phyloP scores from a whole-genome alignment of 108 stramenopile species.

The Cyclostephanos invisitatus region DNA sequence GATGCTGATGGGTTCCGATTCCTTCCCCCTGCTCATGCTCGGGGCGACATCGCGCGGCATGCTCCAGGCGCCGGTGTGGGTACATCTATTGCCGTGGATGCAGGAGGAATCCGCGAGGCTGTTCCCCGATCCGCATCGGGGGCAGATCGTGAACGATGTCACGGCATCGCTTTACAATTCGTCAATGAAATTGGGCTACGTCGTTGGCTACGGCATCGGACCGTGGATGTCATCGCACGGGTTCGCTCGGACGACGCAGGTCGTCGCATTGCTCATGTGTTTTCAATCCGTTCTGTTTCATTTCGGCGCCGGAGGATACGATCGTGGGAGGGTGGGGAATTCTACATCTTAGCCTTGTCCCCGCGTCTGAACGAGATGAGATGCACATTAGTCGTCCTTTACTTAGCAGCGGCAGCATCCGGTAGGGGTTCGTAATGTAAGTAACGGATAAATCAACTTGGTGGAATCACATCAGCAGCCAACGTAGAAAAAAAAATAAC shows the following conservation, averaged over 20 bases:
- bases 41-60: slow-evolving; percentile 30
- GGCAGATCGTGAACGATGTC: slow-evolving; percentile 34
- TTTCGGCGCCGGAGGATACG: slow-evolving; percentile 1
- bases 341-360: no score
- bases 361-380: no score
- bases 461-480: no score
- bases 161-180: slow-evolving; percentile 46
- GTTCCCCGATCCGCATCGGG: slow-evolving; percentile 23
- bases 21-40: slow-evolving; percentile 18
- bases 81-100: slow-evolving; percentile 41
- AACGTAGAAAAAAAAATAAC: no score
- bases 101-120: slow-evolving; percentile 37
- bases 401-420: neutral
- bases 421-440: neutral
- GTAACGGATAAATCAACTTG: no score
- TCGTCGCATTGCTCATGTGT: slow-evolving; percentile 28
- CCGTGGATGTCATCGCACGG: slow-evolving; percentile 23
- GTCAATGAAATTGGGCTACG: slow-evolving; percentile 43
- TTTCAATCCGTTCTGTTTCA: slow-evolving; percentile 36
- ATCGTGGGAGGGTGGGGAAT: neutral
- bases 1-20: slow-evolving; percentile 30
- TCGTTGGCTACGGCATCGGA: slow-evolving; percentile 42
- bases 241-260: slow-evolving; percentile 22
- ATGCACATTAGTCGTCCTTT: neutral
- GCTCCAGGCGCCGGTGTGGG: slow-evolving; percentile 39